A percentile compares a stretch with the other conserved stretches of the same genome.
phyloP scores from a whole-genome alignment of 495 filamentous ascomycete species.

The Chaetomium fimeti region DNA sequence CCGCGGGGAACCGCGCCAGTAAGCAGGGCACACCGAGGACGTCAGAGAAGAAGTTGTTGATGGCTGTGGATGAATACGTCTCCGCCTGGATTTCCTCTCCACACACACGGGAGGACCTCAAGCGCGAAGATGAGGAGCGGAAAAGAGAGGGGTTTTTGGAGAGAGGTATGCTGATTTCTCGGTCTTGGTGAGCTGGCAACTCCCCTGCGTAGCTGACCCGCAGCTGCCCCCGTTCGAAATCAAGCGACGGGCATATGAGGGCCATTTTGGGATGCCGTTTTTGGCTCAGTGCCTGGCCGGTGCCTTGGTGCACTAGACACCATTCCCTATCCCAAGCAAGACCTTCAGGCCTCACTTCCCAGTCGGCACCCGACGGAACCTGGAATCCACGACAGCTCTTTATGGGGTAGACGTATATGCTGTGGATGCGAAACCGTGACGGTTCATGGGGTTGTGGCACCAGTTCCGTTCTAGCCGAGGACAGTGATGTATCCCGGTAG shows the following conservation, averaged over 20 bases:
- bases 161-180: slow-evolving; percentile 62
- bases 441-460: background rate
- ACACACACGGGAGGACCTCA: slow-evolving; percentile 65
- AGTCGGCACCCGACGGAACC: slow-evolving; percentile 61
- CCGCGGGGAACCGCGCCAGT: slow-evolving; percentile 74
- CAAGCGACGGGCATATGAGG: slow-evolving; percentile 67
- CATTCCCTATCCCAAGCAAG: slow-evolving; percentile 92
- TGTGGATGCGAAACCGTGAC: slow-evolving; percentile 51
- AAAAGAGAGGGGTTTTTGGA: slow-evolving; percentile 58
- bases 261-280: slow-evolving; percentile 84
- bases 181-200: slow-evolving; percentile 27
- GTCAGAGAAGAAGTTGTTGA: slow-evolving; percentile 71
- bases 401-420: slow-evolving; percentile 74
- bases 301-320: slow-evolving; percentile 84
- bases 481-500: slow-evolving; percentile 56
- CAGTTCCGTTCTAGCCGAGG: slow-evolving; percentile 1
- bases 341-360: slow-evolving; percentile 76
- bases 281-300: slow-evolving; percentile 72
- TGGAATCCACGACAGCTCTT: slow-evolving; percentile 80
- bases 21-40: slow-evolving; percentile 73
- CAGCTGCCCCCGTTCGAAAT: slow-evolving; percentile 53
- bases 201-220: slow-evolving; percentile 55
- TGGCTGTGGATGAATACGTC: slow-evolving; percentile 60
- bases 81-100: slow-evolving; percentile 70
- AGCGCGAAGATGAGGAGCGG: slow-evolving; percentile 35